Conservation (phyloP, 2,329 filamentous ascomycete species). For the Septoria petroselini region DNA sequence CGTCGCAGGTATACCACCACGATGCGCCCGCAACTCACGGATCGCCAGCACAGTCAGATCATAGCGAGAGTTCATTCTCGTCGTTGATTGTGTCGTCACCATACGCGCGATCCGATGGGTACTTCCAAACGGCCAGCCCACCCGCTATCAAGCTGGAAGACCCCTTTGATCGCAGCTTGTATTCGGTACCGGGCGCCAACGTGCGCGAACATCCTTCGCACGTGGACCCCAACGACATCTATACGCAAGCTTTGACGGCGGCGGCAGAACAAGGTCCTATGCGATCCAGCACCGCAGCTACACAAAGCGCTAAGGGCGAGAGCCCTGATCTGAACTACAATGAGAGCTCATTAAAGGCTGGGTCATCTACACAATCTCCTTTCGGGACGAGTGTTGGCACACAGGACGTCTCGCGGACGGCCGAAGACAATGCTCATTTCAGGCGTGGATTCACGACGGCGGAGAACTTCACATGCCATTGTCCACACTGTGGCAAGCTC, state of each 20-base stretch:
- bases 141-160: constrained; percentile 30
- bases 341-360: neutral
- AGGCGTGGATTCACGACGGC: constrained; percentile 44
- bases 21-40: constrained; percentile 13
- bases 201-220: constrained; percentile 8
- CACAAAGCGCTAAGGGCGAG: neutral
- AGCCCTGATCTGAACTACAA: neutral
- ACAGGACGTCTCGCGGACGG: neutral
- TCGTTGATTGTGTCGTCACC: constrained; percentile 29
- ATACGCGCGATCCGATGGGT: constrained; percentile 26
- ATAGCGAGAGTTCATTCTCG: constrained; percentile 25
- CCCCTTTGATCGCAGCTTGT: constrained; percentile 10
- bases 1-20: constrained; percentile 2
- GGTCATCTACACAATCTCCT: neutral
- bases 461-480: constrained; percentile 69
- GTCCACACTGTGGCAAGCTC: constrained; percentile 70
- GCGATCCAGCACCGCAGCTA: neutral
- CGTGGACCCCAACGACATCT: constrained; percentile 22
- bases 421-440: constrained; percentile 17
- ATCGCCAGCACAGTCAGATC: constrained; percentile 28
- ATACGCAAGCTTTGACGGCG: constrained; percentile 11
- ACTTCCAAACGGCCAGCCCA: constrained; percentile 15
- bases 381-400: neutral
- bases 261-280: neutral
- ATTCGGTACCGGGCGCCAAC: constrained; percentile 20